Evolutionary conservation across 179 eudicot genomes (phyloP).

Genomic region (Beta corolliflora): DNA sequence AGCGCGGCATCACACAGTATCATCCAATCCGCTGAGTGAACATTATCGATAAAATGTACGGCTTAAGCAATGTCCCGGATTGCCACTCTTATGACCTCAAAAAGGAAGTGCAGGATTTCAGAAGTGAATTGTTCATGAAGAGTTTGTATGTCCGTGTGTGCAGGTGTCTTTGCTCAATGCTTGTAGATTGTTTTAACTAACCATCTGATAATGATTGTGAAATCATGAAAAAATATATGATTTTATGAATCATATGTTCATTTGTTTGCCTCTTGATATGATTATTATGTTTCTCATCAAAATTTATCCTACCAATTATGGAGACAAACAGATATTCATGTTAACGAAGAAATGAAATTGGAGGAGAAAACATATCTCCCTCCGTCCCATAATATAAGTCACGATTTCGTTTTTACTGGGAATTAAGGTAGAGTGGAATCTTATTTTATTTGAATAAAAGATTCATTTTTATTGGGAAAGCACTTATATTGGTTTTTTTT

Average conservation of each 20-base stretch:
- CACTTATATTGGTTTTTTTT: no score
- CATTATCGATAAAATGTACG: neutral
- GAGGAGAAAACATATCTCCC: constrained; percentile 11
- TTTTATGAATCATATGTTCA: constrained; percentile 16
- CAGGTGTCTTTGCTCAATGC: constrained; percentile 16
- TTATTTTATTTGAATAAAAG: no score
- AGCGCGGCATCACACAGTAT: constrained; percentile 79
- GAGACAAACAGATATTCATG: constrained; percentile 6
- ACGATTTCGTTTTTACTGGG: no score
- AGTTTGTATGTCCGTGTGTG: constrained; percentile 13
- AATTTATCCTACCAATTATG: constrained; percentile 2
- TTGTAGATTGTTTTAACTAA: constrained; percentile 31
- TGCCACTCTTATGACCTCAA: constrained; percentile 13
- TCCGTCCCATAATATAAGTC: no score
- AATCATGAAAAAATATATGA: constrained; percentile 17
- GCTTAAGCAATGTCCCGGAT: constrained; percentile 12
- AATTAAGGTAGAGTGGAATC: no score
- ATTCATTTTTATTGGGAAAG: no score
- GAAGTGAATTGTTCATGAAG: constrained; percentile 11
- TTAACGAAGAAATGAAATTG: constrained; percentile 6
- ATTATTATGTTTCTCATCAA: constrained; percentile 12
- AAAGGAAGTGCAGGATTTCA: constrained; percentile 17
- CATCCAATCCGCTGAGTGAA: constrained; percentile 65
- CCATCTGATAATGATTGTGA: constrained; percentile 25
- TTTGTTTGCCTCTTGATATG: constrained; percentile 11